Conservation (phyloP, 2,329 filamentous ascomycete genomes). For the Plenodomus lindquistii region DNA sequence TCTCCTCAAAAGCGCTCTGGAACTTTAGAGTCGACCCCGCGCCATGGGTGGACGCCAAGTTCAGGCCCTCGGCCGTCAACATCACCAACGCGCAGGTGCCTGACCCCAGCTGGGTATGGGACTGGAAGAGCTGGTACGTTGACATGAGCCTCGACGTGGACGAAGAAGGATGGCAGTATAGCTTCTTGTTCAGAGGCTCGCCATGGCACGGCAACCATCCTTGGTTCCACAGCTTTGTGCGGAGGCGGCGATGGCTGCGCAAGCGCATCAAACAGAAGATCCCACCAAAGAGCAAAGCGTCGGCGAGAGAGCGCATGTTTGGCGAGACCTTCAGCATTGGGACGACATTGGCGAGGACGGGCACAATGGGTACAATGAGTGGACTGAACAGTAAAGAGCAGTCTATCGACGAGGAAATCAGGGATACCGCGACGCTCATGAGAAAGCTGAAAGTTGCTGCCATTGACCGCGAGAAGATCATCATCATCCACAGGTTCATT, state of each 20-base stretch:
- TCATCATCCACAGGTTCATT: conserved; percentile 81
- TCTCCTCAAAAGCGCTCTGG: conserved; percentile 77
- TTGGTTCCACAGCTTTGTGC: conserved; percentile 96
- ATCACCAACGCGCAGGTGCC: conserved; percentile 90
- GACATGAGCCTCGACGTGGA: conserved; percentile 83
- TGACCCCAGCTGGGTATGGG: conserved; percentile 95
- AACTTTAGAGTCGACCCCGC: conserved; percentile 78
- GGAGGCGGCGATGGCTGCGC: conserved; percentile 84
- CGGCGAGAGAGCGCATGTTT: conserved; percentile 37
- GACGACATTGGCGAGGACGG: conserved; percentile 38
- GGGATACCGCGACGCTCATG: conserved; percentile 71
- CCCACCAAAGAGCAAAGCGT: conserved; percentile 39
- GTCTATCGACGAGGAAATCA: conserved; percentile 58
- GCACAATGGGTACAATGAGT: conserved; percentile 52
- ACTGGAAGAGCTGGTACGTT: conserved; percentile 71
- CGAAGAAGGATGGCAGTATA: conserved; percentile 95
- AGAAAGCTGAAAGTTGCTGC: conserved; percentile 67
- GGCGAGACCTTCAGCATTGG: conserved; percentile 46
- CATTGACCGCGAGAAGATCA: conserved; percentile 90
- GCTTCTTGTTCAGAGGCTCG: conserved; percentile 71
- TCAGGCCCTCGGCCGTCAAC: conserved; percentile 63
- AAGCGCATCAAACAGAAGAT: conserved; percentile 69
- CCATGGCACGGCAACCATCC: conserved; percentile 83
- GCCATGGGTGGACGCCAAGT: conserved; percentile 74
- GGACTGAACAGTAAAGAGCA: conserved; percentile 29